Percentiles rank a stretch among this genome's conserved stretches.
Evolutionary conservation across 148 eudicot species (phyloP).

Genomic region (Silene uniflora): DNA sequence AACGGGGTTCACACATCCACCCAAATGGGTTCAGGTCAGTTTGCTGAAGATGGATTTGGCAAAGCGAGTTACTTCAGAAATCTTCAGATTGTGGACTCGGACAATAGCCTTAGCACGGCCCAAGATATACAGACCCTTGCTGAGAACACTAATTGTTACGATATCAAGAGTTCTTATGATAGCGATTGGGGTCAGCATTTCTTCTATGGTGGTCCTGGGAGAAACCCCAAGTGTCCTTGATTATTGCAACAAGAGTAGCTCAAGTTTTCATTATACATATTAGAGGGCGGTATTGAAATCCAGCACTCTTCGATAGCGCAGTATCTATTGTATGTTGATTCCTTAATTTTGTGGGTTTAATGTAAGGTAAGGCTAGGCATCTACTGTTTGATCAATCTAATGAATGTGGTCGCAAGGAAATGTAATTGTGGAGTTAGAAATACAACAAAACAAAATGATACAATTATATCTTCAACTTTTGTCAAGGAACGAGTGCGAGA

Average conservation of each 20-base stretch:
- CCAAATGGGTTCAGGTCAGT: slow-evolving; percentile 95
- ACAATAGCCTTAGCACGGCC: slow-evolving; percentile 65
- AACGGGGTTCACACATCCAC: slow-evolving; percentile 72
- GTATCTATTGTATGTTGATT: slow-evolving; percentile 8
- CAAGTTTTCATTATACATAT: no score
- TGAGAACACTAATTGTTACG: slow-evolving; percentile 77
- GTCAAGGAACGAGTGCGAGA: background rate
- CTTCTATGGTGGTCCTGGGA: slow-evolving; percentile 97
- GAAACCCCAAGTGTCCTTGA: slow-evolving; percentile 60
- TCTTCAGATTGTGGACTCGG: slow-evolving; percentile 80
- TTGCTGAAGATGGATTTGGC: slow-evolving; percentile 70
- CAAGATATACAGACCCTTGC: slow-evolving; percentile 72
- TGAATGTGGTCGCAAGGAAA: slow-evolving; percentile 11
- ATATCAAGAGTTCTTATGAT: slow-evolving; percentile 68
- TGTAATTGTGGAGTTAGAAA: slow-evolving; percentile 22
- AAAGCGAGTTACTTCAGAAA: slow-evolving; percentile 89
- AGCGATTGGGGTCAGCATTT: slow-evolving; percentile 85
- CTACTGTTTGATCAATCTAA: slow-evolving; percentile 17
- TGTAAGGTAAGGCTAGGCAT: slow-evolving; percentile 17
- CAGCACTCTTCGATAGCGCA: no score
- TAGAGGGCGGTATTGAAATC: no score
- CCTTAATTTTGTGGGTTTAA: slow-evolving; percentile 14
- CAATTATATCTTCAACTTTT: background rate
- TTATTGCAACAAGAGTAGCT: background rate
- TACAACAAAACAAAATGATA: background rate